phyloP scores from a whole-genome alignment of 1,284 basidiomycete species.

The Mycena sp. region DNA sequence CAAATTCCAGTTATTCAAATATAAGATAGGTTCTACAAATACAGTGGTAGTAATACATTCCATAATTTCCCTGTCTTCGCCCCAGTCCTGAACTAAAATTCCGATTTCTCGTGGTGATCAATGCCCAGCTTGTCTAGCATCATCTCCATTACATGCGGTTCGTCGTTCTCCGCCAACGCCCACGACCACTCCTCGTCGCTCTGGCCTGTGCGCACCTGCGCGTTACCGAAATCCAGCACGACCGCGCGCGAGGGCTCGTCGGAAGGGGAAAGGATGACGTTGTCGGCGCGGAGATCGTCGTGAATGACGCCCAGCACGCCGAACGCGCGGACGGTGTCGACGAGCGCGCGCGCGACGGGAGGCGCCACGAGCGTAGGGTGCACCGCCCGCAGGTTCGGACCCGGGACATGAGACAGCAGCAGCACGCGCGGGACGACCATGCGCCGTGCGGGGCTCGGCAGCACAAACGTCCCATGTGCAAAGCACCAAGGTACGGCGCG shows the following conservation, averaged over 20 bases:
- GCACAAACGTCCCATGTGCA: conserved; percentile 22
- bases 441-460: conserved; percentile 7
- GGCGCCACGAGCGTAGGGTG: conserved; percentile 12
- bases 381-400: conserved; percentile 22
- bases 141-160: conserved; percentile 19
- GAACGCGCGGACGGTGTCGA: conserved; percentile 24
- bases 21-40: too few species aligned
- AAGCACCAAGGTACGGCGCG: conserved; percentile 18
- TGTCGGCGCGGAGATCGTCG: conserved; percentile 26
- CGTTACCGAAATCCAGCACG: conserved; percentile 28
- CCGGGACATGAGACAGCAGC: conserved; percentile 24
- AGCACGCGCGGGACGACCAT: conserved; percentile 25
- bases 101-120: not conserved
- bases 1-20: too few species aligned
- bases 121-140: conserved; percentile 23
- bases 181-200: conserved; percentile 26
- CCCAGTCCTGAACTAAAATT: too few species aligned
- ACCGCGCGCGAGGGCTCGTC: conserved; percentile 10
- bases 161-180: conserved; percentile 21
- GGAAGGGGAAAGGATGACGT: conserved; percentile 19
- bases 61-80: too few species aligned
- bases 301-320: conserved; percentile 25
- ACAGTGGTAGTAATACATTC: too few species aligned
- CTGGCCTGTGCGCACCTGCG: conserved; percentile 11
- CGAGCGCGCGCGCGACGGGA: conserved; percentile 8